Evolutionary conservation across 768 basidiomycete genomes (phyloP).

Genomic region (Pulveroboletus sp.): DNA sequence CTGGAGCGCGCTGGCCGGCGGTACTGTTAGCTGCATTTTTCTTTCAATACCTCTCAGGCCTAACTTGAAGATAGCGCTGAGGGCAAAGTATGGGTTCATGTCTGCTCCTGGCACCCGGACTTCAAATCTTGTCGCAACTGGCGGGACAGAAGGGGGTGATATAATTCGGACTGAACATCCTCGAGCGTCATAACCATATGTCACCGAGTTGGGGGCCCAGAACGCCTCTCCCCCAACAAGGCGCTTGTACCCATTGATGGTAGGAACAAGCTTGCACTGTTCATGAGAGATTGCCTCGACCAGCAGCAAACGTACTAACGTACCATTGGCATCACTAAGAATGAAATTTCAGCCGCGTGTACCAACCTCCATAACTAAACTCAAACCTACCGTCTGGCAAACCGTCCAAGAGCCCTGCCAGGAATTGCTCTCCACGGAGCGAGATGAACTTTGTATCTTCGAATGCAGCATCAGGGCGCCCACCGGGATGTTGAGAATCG

Average conservation of each 20-base stretch:
- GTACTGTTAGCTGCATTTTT: conserved; percentile 61
- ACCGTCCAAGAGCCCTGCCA: conserved; percentile 91
- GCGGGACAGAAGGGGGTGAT: conserved; percentile 83
- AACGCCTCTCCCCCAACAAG: conserved; percentile 90
- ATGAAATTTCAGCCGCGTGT: not conserved
- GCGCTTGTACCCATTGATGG: conserved; percentile 96
- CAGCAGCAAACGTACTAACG: conserved; percentile 20
- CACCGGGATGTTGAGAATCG: conserved; percentile 55
- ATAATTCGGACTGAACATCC: conserved; percentile 91
- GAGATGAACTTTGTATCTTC: conserved; percentile 86
- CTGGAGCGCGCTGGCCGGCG: conserved; percentile 53
- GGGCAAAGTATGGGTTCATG: conserved; percentile 89
- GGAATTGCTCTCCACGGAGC: conserved; percentile 82
- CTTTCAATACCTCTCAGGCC: conserved; percentile 88
- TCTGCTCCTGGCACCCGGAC: conserved; percentile 95
- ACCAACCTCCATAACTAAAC: not conserved
- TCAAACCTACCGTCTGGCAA: conserved; percentile 72
- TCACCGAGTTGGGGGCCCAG: conserved; percentile 92
- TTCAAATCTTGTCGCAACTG: conserved; percentile 85
- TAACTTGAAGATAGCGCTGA: conserved; percentile 84
- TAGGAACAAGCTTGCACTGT: conserved; percentile 68
- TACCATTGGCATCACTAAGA: conserved; percentile 80
- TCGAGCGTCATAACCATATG: conserved; percentile 95
- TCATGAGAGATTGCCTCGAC: not conserved
- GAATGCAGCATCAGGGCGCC: conserved; percentile 68